phyloP scores from a whole-genome alignment of 192 early-diverging fungal genomes.

The Backusella morwellensis region DNA sequence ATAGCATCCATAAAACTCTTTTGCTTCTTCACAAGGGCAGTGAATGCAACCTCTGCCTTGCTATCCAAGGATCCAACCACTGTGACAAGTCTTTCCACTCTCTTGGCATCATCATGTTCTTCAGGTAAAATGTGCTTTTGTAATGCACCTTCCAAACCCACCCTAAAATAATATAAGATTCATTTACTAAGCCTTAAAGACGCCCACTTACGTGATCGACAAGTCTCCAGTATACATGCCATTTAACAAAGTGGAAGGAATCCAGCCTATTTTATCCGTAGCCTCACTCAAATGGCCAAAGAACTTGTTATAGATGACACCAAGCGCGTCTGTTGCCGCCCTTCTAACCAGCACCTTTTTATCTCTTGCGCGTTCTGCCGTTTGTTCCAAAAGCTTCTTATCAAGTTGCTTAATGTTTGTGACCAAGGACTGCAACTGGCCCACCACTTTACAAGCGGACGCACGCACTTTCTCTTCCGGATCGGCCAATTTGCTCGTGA shows the following conservation, averaged over 20 bases:
- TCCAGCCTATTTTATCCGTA: conserved; percentile 73
- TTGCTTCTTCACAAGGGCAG: conserved; percentile 73
- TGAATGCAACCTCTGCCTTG: conserved; percentile 71
- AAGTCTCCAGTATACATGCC: conserved; percentile 83
- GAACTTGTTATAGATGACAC: conserved; percentile 69
- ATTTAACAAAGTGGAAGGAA: conserved; percentile 79
- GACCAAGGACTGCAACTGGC: conserved; percentile 58
- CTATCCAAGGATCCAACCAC: conserved; percentile 64
- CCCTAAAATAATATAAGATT: conserved; percentile 2
- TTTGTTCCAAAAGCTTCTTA: conserved; percentile 52
- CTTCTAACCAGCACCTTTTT: conserved; percentile 69
- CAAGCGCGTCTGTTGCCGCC: conserved; percentile 74
- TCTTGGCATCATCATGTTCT: conserved; percentile 45
- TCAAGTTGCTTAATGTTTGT: conserved; percentile 54
- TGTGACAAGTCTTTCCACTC: conserved; percentile 68
- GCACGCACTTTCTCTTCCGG: conserved; percentile 92
- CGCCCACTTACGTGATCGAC: conserved; percentile 62
- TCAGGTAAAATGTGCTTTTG: conserved; percentile 63
- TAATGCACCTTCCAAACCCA: conserved; percentile 60
- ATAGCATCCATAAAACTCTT: conserved; percentile 23
- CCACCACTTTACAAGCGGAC: conserved; percentile 67
- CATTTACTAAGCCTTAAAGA: neutral
- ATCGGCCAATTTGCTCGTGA: conserved; percentile 75
- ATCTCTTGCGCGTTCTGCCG: conserved; percentile 86
- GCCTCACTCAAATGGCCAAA: conserved; percentile 64